Base-by-base conservation (phyloP, 129 eudicot species). In the Flaveria robusta region DNA sequence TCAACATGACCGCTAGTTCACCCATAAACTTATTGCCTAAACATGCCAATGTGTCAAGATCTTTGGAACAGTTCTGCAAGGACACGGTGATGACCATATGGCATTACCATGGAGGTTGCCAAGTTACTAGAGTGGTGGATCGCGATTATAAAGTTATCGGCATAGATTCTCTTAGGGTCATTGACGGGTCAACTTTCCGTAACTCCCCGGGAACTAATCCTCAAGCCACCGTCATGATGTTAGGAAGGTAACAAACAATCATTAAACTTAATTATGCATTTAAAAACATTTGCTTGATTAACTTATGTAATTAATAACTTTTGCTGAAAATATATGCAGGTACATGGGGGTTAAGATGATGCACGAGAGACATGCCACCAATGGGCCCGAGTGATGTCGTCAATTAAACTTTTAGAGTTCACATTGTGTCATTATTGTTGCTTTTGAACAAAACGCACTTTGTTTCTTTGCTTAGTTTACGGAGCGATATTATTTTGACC, bases 181-280 rank as follows among this genome's bases (percentile, higher is more conserved):
- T 93, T 16, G 98, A 93, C 79, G 98, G 98, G 13, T 93, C 98
- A 16, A 93, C 98, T 0, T 93, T 93, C 67, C 84, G 81, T 64
- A 72, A 75, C 66, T 82, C 98, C 23, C 98, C 98, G 0, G 98
- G 98, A 19, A 93, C 98, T 68, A 93, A 93, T 87, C 98, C 98
- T 84, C 98, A 93, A 77, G 98, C 98, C 24, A 93, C 98, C 1
- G 97, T 93, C 34, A 88, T 93, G 98, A 93, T 93, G 98, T 85
- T 93, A 5, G 98, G 97, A 68, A 88, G 98, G 98, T 92, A 84
- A 60, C 6, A 1, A 68, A 51, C 58, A 51, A n/a, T n/a, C 20
- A 15, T 3, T 51, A 7, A 27, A 54, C 20, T 18, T 29, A 22
- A 20, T 23, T 49, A 23, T 1, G 3, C 22, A 13, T 12, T 51